Evolutionary conservation across 108 stramenopile genomes (phyloP).

Genomic region (Cyclotella kingstonii): DNA sequence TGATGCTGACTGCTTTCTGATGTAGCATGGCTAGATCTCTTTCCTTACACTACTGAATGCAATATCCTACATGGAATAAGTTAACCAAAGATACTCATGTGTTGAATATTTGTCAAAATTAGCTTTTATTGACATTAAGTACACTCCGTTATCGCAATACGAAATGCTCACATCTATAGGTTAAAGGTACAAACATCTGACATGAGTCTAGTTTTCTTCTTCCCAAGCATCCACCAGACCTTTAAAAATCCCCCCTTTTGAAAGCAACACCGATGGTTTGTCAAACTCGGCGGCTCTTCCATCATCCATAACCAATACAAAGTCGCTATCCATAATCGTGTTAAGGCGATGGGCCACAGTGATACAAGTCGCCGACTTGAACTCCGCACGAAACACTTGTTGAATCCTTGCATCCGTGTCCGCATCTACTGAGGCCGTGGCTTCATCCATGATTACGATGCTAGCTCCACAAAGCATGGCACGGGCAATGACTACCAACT

Average conservation of each 20-base stretch:
- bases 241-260: constrained; percentile 67
- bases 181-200: too few species aligned
- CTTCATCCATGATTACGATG: constrained; percentile 93
- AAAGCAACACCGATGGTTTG: constrained; percentile 58
- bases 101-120: too few species aligned
- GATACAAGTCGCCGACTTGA: constrained; percentile 70
- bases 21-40: too few species aligned
- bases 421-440: constrained; percentile 78
- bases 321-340: constrained; percentile 94
- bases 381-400: constrained; percentile 66
- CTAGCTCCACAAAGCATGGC: constrained; percentile 74
- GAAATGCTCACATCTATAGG: too few species aligned
- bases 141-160: too few species aligned
- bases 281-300: constrained; percentile 86
- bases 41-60: too few species aligned
- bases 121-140: too few species aligned
- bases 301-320: constrained; percentile 91
- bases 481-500: constrained; percentile 94
- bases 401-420: constrained; percentile 93
- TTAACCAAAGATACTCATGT: too few species aligned
- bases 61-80: too few species aligned
- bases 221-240: constrained; percentile 69
- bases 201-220: constrained; percentile 32
- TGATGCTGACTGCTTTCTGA: too few species aligned
- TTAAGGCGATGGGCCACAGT: constrained; percentile 95